Evolutionary conservation across 805 yeast species (phyloP), one percentile per base, ranked within the genome.

Genomic region (Citeromyces matritensis): DNA sequence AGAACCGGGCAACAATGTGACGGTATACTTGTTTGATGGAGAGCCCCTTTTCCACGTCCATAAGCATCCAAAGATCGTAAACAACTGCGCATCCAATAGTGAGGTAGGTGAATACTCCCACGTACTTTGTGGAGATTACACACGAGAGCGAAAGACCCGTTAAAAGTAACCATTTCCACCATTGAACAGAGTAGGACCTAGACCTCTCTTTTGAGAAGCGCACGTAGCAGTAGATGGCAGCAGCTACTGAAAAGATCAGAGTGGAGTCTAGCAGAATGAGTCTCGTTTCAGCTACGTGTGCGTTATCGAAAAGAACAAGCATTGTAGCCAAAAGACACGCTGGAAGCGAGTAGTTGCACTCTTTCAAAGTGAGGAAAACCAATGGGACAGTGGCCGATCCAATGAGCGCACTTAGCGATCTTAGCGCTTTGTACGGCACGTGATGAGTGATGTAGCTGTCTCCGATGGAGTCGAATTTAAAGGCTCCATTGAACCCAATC

Each of bases 71-170:
- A 45, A 91, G 61, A 47, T 91, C 97, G 47, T 73, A 65, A 5
- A 69, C 45, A 6, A 91, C 96, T 28, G 94, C 95, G 35, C 71
- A 53, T 23, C 99, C 99, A 41, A 91, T 72, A 32, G 94, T 72
- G 30, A 76, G 64, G 52, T 78, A 91, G 1, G 97, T 85, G 62
- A 91, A 79, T 6, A 80, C 79, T 53, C 99, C 99, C 27, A 91
- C 95, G 53, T 91, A 86, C 51, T 91, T 91, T 35, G 96, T 91
- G 29, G 95, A 80, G 37, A 91, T 88, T 23, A 91, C 96, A 49
- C 88, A 75, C 0, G 96, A 83, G 36, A 91, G 65, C 1, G 88
- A 64, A 6, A 83, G 60, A 26, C 99, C 99, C 5, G 97, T 88
- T 29, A 70, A 53, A 17, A 64, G 48, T 30, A 91, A 64, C 98